Evolutionary conservation across 257 asterid genomes (phyloP).

Genomic region (Solanum okadae): DNA sequence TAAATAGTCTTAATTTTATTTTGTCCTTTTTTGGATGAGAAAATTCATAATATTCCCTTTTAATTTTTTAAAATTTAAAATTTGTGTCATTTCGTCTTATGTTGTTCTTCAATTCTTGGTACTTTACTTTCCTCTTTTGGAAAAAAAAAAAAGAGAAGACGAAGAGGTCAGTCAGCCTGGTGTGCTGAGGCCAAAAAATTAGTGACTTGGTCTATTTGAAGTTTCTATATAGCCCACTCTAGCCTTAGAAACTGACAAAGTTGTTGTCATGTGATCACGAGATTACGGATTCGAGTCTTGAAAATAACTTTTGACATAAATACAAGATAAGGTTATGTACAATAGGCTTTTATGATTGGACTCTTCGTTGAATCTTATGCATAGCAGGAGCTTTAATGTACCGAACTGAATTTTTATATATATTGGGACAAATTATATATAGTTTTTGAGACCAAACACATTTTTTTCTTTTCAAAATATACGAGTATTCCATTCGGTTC

Average conservation of each 20-base stretch:
- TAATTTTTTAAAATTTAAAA: neutral
- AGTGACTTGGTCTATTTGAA: neutral
- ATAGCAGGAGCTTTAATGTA: neutral
- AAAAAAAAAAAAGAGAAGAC: neutral
- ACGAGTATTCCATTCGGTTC: neutral
- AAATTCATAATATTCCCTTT: neutral
- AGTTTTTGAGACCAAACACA: neutral
- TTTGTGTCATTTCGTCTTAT: neutral
- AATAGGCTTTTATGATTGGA: accelerated
- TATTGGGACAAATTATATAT: neutral
- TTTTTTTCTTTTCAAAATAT: neutral
- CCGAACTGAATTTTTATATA: too few species aligned
- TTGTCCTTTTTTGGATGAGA: neutral
- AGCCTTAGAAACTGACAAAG: neutral
- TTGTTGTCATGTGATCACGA: too few species aligned
- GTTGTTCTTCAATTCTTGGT: neutral
- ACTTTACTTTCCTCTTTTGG: neutral
- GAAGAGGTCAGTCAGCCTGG: neutral
- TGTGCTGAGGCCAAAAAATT: neutral
- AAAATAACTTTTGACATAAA: too few species aligned
- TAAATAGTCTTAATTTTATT: neutral
- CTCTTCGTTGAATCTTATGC: neutral
- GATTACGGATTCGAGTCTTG: neutral
- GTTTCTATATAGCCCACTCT: neutral
- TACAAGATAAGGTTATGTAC: too few species aligned